Base-by-base conservation (phyloP, 2,329 filamentous ascomycete species). In the Didymella pinodella region DNA sequence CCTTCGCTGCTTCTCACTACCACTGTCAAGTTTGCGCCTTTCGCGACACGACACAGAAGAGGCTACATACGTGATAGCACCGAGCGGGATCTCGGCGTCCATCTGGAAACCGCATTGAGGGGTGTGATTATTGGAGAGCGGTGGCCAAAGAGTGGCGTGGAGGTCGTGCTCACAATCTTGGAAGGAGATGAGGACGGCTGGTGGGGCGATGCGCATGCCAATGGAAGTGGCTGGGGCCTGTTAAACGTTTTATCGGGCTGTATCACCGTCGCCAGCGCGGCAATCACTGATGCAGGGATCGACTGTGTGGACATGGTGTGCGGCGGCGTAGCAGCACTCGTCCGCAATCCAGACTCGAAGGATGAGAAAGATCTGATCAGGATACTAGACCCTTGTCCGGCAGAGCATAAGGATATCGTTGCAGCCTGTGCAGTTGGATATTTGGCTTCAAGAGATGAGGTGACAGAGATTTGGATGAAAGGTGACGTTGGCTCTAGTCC, bases 61-160 rank as follows among this genome's bases (percentile, higher is more conserved):
- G 92, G 93, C 12, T 97, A 97, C 75, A 81, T 97, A 22, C 88
- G 93, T 46, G 94, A 98, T 75, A 84, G 89, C 16, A 89, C 85
- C 62, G 95, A 99, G 80, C 86, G 93, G 49, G 95, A 99, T 74
- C 84, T 99, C 2, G 92, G 92, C 12, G 90, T 93, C 11, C 94
- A 98, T 75, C 82, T 99, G 3, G 93, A 98, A 77, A 94, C 92
- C 16, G 93, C 95, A 26, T 83, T 99, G 49, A 86, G 93, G 32
- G 94, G 94, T 0, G 91, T 92, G 7, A 88, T 98, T 49, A 94
- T 98, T 72, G 93, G 92, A 14, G 93, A 97, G 75, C 85, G 94
- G 57, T 99, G 94, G 92, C 95, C 95, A n/a, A 99, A 99, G 82
- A 97, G 92, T 75, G 93, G 92, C 44, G 89, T 97, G n/a, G 95